Base-by-base conservation (phyloP, 345 rosid genomes). In the Moricandia moricandioides region DNA sequence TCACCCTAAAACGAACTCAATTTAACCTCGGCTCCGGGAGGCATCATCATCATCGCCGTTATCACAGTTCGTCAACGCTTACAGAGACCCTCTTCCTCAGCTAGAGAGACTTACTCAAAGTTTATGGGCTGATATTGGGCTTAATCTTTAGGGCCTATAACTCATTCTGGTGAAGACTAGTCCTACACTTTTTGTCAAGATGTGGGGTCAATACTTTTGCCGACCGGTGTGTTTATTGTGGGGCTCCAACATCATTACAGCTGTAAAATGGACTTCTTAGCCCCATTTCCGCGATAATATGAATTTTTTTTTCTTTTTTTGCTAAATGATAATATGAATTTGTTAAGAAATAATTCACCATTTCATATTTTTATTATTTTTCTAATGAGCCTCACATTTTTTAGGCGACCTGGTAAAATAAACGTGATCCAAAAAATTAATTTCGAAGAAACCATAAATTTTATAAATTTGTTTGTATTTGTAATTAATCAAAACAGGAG, bases 31-130 rank as follows among this genome's bases (percentile, higher is more conserved):
- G 59, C 73, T 67, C 81, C 77, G 69, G 73, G 34, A 30, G 16
- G 12, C 33, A 61, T 30, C 69, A 29, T 40, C 33, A 61, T 30
- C 69, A 29, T 40, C 81, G 81, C 64, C 77, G 81, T 78, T 72
- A 65, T 71, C 72, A 69, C 72, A 69, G 18, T 58, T 65, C 51
- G 31, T 40, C 61, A 57, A 35, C 65, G 26, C 21, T 69, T 37
- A 24, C 35, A 12, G 6, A 14, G 51, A 59, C 58, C 16, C 49
- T 72, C 69, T n/a, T 24, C 0, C 0, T 39, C 11, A 17, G 2
- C 0, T 0, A 72, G 81, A 72, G 81, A 78, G 77, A 18, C 51
- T 66, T 66, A n/a, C 34, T 0, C 0, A 33, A 13, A 1, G 3
- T 10, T 14, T 39, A 37, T 62, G 79, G 79, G 80, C 75, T 58